Conservation (phyloP, 2,329 filamentous ascomycete genomes). For the Penicillium decumbens region DNA sequence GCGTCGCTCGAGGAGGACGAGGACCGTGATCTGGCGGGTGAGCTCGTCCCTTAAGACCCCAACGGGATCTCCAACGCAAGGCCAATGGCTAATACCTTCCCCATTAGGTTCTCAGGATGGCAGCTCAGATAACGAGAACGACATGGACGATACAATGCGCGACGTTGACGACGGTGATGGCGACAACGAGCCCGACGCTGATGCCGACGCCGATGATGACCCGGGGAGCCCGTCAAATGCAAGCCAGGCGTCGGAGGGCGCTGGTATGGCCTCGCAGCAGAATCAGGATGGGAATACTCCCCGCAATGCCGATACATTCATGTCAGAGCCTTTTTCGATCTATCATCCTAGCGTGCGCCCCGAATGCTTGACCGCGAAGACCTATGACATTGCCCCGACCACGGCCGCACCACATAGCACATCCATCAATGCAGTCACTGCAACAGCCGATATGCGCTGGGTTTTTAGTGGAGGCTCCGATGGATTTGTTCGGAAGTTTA, state of each 20-base stretch:
- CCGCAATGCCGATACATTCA: slow-evolving; percentile 34
- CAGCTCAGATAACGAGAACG: slow-evolving; percentile 47
- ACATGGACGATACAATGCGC: slow-evolving; percentile 39
- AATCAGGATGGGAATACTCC: slow-evolving; percentile 50
- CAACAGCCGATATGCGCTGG: slow-evolving; percentile 90
- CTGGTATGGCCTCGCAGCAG: slow-evolving; percentile 34
- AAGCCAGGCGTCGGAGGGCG: slow-evolving; percentile 38
- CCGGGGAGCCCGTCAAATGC: slow-evolving; percentile 39
- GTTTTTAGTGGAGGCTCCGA: slow-evolving; percentile 92
- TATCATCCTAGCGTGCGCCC: slow-evolving; percentile 63
- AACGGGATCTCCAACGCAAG: not conserved
- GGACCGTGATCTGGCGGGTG: slow-evolving; percentile 41
- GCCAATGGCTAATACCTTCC: slow-evolving; percentile 1
- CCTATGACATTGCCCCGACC: slow-evolving; percentile 94
- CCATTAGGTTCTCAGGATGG: slow-evolving; percentile 46
- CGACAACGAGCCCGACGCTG: slow-evolving; percentile 24
- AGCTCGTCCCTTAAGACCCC: slow-evolving; percentile 1
- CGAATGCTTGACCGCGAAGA: slow-evolving; percentile 71
- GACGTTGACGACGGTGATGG: slow-evolving; percentile 38
- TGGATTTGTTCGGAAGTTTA: slow-evolving; percentile 94
- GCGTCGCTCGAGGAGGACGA: slow-evolving; percentile 40
- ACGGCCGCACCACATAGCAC: slow-evolving; percentile 95
- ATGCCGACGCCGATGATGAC: slow-evolving; percentile 15
- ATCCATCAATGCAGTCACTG: slow-evolving; percentile 85
- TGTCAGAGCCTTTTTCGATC: slow-evolving; percentile 37